A percentile compares a stretch with the other conserved stretches of the same genome.
Conservation (phyloP, 208 protist species). For the Leishmania braziliensis region DNA sequence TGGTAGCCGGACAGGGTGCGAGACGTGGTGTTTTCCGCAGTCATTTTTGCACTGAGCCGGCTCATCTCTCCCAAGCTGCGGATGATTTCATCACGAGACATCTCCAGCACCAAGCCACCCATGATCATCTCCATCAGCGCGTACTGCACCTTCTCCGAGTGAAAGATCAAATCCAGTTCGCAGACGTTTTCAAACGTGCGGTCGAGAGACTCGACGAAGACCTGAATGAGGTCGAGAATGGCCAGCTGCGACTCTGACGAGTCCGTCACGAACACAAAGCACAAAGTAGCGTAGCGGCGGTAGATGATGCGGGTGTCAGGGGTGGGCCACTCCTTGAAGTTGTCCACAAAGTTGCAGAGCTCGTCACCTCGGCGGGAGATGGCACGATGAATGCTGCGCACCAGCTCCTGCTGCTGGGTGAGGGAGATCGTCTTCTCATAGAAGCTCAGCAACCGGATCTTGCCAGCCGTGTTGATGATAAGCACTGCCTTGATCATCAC, state of each 20-base stretch:
- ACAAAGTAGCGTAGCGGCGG: constrained; percentile 98
- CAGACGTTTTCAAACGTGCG: constrained; percentile 98
- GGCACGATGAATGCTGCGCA: constrained; percentile 90
- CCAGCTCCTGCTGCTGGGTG: constrained; percentile 87
- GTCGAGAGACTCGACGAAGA: constrained; percentile 98
- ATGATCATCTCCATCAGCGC: constrained; percentile 98
- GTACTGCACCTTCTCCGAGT: constrained; percentile 97
- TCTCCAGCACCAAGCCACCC: constrained; percentile 98
- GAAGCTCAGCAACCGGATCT: constrained; percentile 96
- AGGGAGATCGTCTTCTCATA: constrained; percentile 90
- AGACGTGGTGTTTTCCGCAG: constrained; percentile 4
- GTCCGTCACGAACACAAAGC: constrained; percentile 98
- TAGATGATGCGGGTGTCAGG: constrained; percentile 97
- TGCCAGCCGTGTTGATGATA: constrained; percentile 98
- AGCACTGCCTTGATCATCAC: constrained; percentile 97
- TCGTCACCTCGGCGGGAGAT: constrained; percentile 92
- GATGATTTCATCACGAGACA: constrained; percentile 92
- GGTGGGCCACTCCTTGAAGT: constrained; percentile 87
- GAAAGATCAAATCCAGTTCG: constrained; percentile 99
- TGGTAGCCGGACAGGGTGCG: constrained; percentile 31
- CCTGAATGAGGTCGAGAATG: constrained; percentile 98
- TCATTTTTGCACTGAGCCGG: constrained; percentile 33
- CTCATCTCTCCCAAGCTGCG: constrained; percentile 67
- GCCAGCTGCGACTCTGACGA: constrained; percentile 97
- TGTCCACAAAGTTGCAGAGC: constrained; percentile 98